Base-by-base conservation (phyloP, 2,329 filamentous ascomycete species). In the Ceratocystis destructans region DNA sequence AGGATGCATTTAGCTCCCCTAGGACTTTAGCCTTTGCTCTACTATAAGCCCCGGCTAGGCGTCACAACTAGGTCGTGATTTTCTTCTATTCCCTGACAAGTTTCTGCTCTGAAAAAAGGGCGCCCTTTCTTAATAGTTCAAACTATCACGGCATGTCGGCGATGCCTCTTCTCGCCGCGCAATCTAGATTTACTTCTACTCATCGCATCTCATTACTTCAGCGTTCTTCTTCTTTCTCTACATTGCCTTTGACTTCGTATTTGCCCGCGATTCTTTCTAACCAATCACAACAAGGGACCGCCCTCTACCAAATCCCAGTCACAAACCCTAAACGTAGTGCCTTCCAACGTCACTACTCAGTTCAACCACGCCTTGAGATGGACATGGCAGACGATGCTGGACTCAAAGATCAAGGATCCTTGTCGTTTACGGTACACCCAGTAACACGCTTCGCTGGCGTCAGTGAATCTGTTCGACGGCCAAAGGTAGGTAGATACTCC, bases 381-480 rank as follows among this genome's bases (percentile, higher is more conserved):
- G 28, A 15, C 28, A 59, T 59, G 55, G 55, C 55, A 12, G 5
- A 12, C 10, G 15, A 12, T 8, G 5, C 53, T 2, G 5, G 2
- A 4, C 10, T 4, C 2, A 2, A 5, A 5, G 55, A 20, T 10
- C 55, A 12, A 37, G 15, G 3, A 15, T 15, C 22, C n/a, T 25
- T 15, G 28, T 25, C 55, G 12, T 91, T 90, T 73, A 75, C 83
- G 28, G 83, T 91, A 68, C 83, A 88, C 70, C 88, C 88, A n/a
- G 77, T 88, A 65, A 78, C 80, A 67, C 83, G 86, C 62, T 93
- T 93, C 73, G 77, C 78, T 50, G 86, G 87, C 66, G 79, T 79
- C 62, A 87, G 84, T 72, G 83, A 88, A 68, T 81, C 87, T 2
- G 87, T 95, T 68, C 86, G 87, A 72, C 80, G 89, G 70, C 90